Percentiles rank a stretch among this genome's conserved stretches.
Conservation (phyloP, 306 rosid genomes). For the Cicer cuneatum region DNA sequence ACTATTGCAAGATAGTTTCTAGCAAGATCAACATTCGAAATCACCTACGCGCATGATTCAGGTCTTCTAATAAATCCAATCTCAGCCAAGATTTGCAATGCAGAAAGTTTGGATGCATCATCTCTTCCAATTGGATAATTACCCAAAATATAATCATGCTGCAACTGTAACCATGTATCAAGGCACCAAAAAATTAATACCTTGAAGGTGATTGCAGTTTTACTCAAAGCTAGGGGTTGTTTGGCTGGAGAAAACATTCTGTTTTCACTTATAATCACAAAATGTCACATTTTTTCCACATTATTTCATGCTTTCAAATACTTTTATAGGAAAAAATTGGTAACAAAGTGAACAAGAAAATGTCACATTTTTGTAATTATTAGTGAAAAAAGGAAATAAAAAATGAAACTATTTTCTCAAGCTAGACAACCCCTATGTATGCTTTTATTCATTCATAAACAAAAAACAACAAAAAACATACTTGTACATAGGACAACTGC, state of each 20-base stretch:
- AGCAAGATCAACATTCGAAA: conserved; percentile 41
- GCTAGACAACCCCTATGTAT: background rate
- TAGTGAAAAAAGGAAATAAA: background rate
- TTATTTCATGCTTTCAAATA: background rate
- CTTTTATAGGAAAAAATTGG: background rate
- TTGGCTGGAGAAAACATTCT: background rate
- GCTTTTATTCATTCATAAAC: conserved; percentile 10
- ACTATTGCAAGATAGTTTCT: conserved; percentile 19
- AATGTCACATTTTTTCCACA: background rate
- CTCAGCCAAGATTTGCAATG: conserved; percentile 88
- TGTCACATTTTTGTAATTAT: background rate
- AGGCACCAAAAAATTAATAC: conserved; percentile 20
- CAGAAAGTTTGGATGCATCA: conserved; percentile 91
- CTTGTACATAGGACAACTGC: conserved; percentile 94
- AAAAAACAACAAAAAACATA: conserved; percentile 45
- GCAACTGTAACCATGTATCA: conserved; percentile 70
- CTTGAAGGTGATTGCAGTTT: conserved; percentile 19
- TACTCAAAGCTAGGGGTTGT: background rate
- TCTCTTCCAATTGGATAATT: conserved; percentile 95
- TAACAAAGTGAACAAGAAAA: conserved; percentile 5
- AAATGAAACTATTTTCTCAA: background rate
- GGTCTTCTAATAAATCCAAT: conserved; percentile 75
- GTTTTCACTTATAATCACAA: background rate
- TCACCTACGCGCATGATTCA: conserved; percentile 85
- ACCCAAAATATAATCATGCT: conserved; percentile 91